Evolutionary conservation across 2,329 filamentous ascomycete genomes (phyloP), one percentile per base, ranked within the genome.

Genomic region (Pseudogymnoascus sp.): DNA sequence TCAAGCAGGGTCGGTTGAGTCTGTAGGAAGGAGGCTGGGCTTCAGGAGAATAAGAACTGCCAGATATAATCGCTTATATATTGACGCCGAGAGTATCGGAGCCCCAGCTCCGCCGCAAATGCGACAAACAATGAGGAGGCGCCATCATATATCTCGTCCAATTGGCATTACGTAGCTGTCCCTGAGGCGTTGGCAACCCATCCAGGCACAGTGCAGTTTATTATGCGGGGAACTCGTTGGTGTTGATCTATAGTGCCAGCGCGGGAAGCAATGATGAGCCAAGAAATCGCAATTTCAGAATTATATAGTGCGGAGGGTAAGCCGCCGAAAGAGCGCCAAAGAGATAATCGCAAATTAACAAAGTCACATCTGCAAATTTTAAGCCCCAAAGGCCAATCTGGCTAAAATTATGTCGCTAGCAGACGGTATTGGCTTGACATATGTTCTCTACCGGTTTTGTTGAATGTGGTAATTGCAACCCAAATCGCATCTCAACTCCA

Each of bases 271-370:
- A 33, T 56, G 4, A 33, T 19, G 10, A 56, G 50, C 50, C 50
- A 56, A 56, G 50, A 56, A 56, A 33, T 56, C 6, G 26, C n/a
- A 56, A 56, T 56, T 56, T 56, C 5, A 13, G 17, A 2, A 4
- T 4, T 56, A 33, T 56, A 56, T 56, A 56, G 50, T 56, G 50
- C 50, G 50, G 50, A 56, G 50, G 50, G 50, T 56, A 56, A 19
- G n/a, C 4, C 29, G n/a, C 50, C 50, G 50, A 56, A 19, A n/a
- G 46, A 31, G 4, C 26, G n/a, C 50, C 29, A 56, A 33, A 33
- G 7, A 33, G 29, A 56, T 13, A 13, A 56, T 19, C 11, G 50
- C n/a, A 56, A 19, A 31, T 56, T 56, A 56, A 56, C 6, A 13
- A 56, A 31, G 19, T 7, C 26, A 31, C 44, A 13, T 31, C 9